Base-by-base conservation (phyloP, 345 rosid species). In the Sapria himalayana region DNA sequence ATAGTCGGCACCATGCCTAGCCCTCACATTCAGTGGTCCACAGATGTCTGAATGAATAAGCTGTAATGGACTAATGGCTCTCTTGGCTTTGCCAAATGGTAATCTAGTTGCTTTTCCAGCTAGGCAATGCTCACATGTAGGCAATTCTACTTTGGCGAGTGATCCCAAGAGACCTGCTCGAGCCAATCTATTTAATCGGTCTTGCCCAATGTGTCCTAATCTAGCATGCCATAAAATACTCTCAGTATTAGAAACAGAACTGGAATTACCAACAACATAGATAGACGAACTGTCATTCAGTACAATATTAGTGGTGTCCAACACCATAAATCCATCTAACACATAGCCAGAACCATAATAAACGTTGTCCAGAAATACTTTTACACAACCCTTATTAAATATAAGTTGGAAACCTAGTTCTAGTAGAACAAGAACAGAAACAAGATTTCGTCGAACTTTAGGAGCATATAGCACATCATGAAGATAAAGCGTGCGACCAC, bases 391-490 rank as follows among this genome's bases (percentile, higher is more conserved):
- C 11, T 12, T 12, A 7, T 33, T 4, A 33, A 33, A 33, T 9
- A 12, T 33, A 4, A 6, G 15, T 9, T 7, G 4, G 15, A 3
- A 33, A 3, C 37, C 37, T 33, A 33, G 15, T 4, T 8, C 3
- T 12, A 51, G 15, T 10, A 22, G 25, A 16, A 12, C 12, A 9
- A 8, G 3, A 9, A 51, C n/a, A 22, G 16, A 42, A 15, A 25
- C 42, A 4, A 51, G 19, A 23, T 51, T 35, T 9, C 21, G 0
- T 3, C 36, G 15, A 7, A 35, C 43, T 2, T 51, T 5, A 4
- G 19, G 49, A 18, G 49, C 27, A 43, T 22, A 34, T 1, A 51
- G 25, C 25, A 51, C 35, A 5, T 51, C 56, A 42, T 51, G 42
- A 16, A 42, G 9, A 10, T 13, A 41, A 1, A 50, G 5, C 6